A percentile compares a stretch with the other conserved stretches of the same genome.
These are phyloP conservation scores for Arctium lappa DNA, from an alignment of 129 eudicot genomes.

Conservation along the genomic window DNA sequence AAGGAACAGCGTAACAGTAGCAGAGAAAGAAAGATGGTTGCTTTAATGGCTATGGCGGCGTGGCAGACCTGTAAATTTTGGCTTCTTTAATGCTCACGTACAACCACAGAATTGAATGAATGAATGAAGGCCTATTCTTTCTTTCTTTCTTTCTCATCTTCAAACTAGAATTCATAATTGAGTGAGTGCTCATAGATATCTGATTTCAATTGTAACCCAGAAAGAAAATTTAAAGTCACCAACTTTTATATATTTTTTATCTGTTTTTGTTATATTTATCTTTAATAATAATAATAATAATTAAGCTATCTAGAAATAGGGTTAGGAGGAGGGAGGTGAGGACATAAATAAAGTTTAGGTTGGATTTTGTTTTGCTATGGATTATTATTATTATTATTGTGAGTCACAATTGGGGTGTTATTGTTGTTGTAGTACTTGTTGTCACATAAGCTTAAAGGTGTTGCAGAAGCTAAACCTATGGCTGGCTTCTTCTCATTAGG, in stretches of 20 bases:
- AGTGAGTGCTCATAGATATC: neutral
- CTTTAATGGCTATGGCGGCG: conserved; percentile 47
- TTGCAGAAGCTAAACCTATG: conserved; percentile 47
- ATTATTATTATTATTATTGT: conserved; percentile 34
- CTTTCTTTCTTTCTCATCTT: neutral
- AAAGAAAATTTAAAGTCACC: neutral
- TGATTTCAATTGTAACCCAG: neutral
- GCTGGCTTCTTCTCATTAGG: conserved; percentile 83
- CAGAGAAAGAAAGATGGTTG: conserved; percentile 20
- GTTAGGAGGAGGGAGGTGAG: conserved; percentile 14
- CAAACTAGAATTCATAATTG: conserved; percentile 16
- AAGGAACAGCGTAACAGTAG: conserved; percentile 23
- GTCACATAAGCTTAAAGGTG: conserved; percentile 23
- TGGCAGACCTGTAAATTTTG: conserved; percentile 33
- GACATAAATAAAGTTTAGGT: conserved; percentile 33
- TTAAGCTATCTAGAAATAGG: conserved; percentile 35
- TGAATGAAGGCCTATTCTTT: neutral
- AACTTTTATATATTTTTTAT: neutral
- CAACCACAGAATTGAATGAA: conserved; percentile 16
- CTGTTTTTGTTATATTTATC: neutral
- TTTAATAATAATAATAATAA: neutral
- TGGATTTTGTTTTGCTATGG: conserved; percentile 47
- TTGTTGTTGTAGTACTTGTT: conserved; percentile 19
- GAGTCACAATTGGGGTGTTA: conserved; percentile 44
- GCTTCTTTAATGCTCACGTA: conserved; percentile 35